Evolutionary conservation across 2,329 filamentous ascomycete genomes (phyloP), one percentile per base, ranked within the genome.

Genomic region (Ophioceras dolichostomum): DNA sequence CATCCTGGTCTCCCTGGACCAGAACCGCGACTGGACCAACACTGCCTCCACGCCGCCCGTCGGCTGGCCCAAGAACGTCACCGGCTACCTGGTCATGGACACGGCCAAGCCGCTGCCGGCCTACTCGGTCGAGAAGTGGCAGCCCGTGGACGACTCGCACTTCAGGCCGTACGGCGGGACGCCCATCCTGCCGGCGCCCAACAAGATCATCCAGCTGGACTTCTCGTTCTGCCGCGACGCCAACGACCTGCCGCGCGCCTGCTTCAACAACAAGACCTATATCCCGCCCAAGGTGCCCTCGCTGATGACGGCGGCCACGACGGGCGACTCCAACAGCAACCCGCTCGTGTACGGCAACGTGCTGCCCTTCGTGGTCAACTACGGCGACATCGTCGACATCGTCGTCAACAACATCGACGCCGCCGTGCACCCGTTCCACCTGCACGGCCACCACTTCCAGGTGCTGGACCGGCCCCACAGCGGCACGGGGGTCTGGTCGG

Each of bases 251-350:
- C 69, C 68, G 40, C 80, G 83, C 20, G 66, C 68, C 10, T 73
- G 64, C 49, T 64, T 78, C 55, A 86, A 84, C 56, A 70, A 73
- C 45, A 57, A 75, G 32, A 78, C 78, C 6, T 86, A 83, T 50
- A 68, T 80, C n/a, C 43, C 53, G 7, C 80, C 80, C 36, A 72
- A 76, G 48, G 79, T 85, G 0, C 82, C 82, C 0, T 74, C 77
- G 0, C 60, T 88, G 5, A 87, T 84, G 63, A 78, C 77, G 3
- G 80, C 69, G n/a, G 64, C 82, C 3, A 75, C 75, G 0, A 59
- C 70, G 1, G 70, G 69, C 4, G 47, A 54, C 1, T 45, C 57
- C 48, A 67, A 66, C 49, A 57, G 53, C 5, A 50, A 68, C 43
- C 51, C 59, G 0, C 24, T 40, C 3, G 53, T 66, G 5, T 68